Base-by-base conservation (phyloP, 805 yeast species). In the Starmerella apicola region DNA sequence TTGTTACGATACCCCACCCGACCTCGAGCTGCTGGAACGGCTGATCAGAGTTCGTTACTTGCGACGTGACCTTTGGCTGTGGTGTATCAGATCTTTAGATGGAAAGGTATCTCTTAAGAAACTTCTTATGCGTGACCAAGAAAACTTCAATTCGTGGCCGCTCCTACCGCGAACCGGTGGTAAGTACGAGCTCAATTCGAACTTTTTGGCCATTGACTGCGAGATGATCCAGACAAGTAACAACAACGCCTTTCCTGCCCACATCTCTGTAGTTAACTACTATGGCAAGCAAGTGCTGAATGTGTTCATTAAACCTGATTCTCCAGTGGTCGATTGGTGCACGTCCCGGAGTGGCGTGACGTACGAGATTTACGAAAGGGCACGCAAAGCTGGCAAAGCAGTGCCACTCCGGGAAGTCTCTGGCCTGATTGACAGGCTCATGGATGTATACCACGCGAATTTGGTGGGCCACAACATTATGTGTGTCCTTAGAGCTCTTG, bases 401-500 rank as follows among this genome's bases (percentile, higher is more conserved):
- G n/a, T n/a, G n/a, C n/a, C n/a, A n/a, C n/a, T n/a, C n/a, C n/a
- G n/a, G n/a, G n/a, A n/a, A n/a, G 43, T 57, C n/a, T 88, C 84
- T 49, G 71, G 82, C 2, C 95, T 84, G 56, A 42, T 65, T 46
- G 41, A 85, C 3, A 32, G 72, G 2, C 49, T 54, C 2, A 49
- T 69, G 1, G 61, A 86, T 2, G 58, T 70, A 4, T 52, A 68
- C 1, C 60, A 63, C n/a, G 94, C 13, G 6, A 22, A 18, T 18
- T 52, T 88, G 18, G 71, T 88, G 37, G 97, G 98, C 1, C 98
- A 88, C 56, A 84, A 96, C 0, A 62, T 88, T 24, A 86, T 83
- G 45, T 75, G 78, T 19, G 98, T 88, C 58, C 63, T 88, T 36
- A 65, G 69, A 13, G 93, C 76, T 2, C 58, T 88, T 4, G 25